phyloP scores from a whole-genome alignment of 2,329 filamentous ascomycete genomes.

The Intubia oerlemansii region DNA sequence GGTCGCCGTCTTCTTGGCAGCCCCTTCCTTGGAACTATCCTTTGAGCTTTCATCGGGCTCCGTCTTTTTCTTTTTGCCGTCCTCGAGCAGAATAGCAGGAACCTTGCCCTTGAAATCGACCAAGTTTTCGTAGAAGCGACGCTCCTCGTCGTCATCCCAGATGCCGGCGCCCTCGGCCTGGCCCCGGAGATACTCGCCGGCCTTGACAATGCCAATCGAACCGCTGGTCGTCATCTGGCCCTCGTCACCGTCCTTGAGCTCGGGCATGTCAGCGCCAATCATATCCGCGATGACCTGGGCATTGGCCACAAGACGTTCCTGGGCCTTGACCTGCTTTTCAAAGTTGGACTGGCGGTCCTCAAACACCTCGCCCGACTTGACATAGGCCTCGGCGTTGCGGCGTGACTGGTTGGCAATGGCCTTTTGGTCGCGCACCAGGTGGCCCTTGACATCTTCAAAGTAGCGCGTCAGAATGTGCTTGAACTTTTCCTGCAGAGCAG shows the following conservation, averaged over 20 bases:
- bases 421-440: conserved; percentile 82
- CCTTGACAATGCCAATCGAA: conserved; percentile 81
- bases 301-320: conserved; percentile 77
- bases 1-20: conserved; percentile 26
- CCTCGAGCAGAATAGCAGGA: conserved; percentile 79
- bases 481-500: conserved; percentile 70
- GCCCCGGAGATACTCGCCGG: conserved; percentile 77
- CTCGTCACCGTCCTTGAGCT: conserved; percentile 66
- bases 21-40: conserved; percentile 52
- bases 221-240: conserved; percentile 43
- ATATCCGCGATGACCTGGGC: conserved; percentile 80
- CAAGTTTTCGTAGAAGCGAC: conserved; percentile 93
- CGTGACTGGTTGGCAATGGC: conserved; percentile 68
- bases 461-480: conserved; percentile 69
- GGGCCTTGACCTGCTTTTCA: conserved; percentile 78
- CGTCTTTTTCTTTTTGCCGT: conserved; percentile 88
- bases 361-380: conserved; percentile 95
- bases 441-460: conserved; percentile 78
- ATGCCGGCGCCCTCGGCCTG: conserved; percentile 84
- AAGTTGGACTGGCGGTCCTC: conserved; percentile 93
- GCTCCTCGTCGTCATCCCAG: conserved; percentile 96
- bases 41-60: conserved; percentile 71
- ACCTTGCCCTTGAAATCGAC: conserved; percentile 92
- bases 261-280: conserved; percentile 80
- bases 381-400: conserved; percentile 92